Base-by-base conservation (phyloP, 1,139 yeast genomes). In the Debaryomyces sp. region DNA sequence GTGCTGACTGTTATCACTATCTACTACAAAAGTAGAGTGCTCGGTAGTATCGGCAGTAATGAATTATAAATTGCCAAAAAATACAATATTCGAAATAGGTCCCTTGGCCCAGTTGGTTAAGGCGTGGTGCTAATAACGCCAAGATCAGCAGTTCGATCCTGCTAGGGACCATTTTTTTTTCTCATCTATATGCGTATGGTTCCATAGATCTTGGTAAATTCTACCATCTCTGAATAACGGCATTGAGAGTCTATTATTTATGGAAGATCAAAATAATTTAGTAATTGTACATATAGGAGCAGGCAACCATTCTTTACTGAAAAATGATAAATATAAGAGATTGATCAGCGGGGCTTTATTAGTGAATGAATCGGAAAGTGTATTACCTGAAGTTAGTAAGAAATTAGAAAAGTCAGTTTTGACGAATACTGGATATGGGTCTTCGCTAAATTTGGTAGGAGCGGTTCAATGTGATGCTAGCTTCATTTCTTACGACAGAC, bases 71-170 rank as follows among this genome's bases (percentile, higher is more conserved):
- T 34, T 34, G 7, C 8, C 4, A 34, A 34, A 34, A 34, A 5
- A 1, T 7, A 12, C 13, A 34, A 34, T 18, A 34, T 15, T 26
- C 13, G 32, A 50, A 55, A 43, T 17, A 41, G 86, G 85, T 84
- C 88, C 87, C 87, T 83, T 84, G 89, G 89, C 89, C 89, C 85
- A 84, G 88, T 84, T 84, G 89, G 89, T 84, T 83, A 85, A 83
- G 90, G 90, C 90, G 87, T 78, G 87, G 90, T 84, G 89, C 90
- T 85, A 85, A 85, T 85, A 75, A 82, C 87, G 85, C 87, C 85
- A 74, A 81, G 88, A 82, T 83, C 88, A 80, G 87, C 88, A 79
- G 88, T 83, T 83, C 87, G 89, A 84, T 83, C 89, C 89, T 80
- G 89, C 87, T 81, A 83, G 87, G 87, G 87, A 84, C 84, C 88